Base-by-base conservation (phyloP, 305 asterid genomes). In the Ajuga reptans region DNA sequence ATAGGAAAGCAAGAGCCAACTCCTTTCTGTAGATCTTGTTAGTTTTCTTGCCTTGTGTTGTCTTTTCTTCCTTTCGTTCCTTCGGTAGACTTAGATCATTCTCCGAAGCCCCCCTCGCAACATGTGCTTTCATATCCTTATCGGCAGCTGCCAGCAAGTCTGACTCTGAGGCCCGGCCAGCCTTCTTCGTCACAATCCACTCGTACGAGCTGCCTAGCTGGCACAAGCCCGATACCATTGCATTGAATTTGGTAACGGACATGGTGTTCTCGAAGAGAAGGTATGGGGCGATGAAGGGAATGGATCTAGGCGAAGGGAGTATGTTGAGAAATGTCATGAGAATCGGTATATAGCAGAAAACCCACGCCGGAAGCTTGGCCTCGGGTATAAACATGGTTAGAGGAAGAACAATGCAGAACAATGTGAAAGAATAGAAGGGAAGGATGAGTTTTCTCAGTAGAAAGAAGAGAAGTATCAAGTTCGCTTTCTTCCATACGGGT, bases 241-340 rank as follows among this genome's bases (percentile, higher is more conserved):
- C 92, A 17, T 84, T 86, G 80, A 86, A 86, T 75, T 86, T 86
- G 42, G 92, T 86, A 52, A 86, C 83, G 0, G 92, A 84, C 88
- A 86, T 86, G 14, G 91, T 84, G 83, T 85, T 85, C 58, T 85
- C 90, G 4, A 85, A 83, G 15, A 85, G 86, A 27, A 86, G 91
- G 69, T 86, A 86, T 0, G 92, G 92, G 36, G 92, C 89, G 4
- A 86, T 72, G 83, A 86, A 86, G 6, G 92, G 89, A 58, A 86
- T 68, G 72, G 89, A 80, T 78, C 81, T 82, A 58, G 87, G 92
- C 5, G 85, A 66, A 0, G 88, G 92, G 77, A 86, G 82, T 54
- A 83, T 66, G 78, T 73, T 86, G 27, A 84, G 74, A 27, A 81
- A 18, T 4, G 92, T 84, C 92, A 86, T 86, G 52, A 83, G 68